A percentile compares a stretch with the other conserved stretches of the same genome.
These are phyloP conservation scores for Ramularia collo-cygni DNA, from an alignment of 2,329 filamentous ascomycete species.

Conservation along the genomic window DNA sequence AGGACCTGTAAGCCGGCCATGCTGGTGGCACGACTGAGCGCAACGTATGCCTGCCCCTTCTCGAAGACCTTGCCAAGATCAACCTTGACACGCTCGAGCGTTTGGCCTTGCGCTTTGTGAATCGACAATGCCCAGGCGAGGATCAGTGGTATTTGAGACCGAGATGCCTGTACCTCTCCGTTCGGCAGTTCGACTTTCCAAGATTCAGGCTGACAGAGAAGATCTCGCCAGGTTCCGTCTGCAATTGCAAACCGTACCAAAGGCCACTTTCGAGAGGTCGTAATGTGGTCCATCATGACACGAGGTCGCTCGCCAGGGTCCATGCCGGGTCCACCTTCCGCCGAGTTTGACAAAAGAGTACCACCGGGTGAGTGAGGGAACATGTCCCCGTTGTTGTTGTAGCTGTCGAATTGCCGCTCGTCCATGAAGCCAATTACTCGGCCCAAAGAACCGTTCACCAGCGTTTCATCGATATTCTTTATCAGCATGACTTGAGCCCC, in stretches of 20 bases:
- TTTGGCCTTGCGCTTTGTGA: conserved; percentile 96
- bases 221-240: conserved; percentile 66
- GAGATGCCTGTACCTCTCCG: conserved; percentile 84
- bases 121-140: conserved; percentile 96
- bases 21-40: conserved; percentile 82
- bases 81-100: conserved; percentile 86
- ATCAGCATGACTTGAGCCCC: conserved; percentile 99
- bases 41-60: conserved; percentile 96
- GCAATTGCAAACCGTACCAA: conserved; percentile 76
- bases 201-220: conserved; percentile 78
- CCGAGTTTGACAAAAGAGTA: conserved; percentile 25
- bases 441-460: conserved; percentile 92
- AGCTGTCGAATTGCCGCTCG: conserved; percentile 42
- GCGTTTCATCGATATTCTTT: conserved; percentile 90
- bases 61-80: conserved; percentile 90
- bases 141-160: conserved; percentile 70
- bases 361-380: conserved; percentile 20
- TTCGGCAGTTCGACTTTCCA: conserved; percentile 98
- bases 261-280: conserved; percentile 59
- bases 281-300: conserved; percentile 44
- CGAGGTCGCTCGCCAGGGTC: conserved; percentile 35
- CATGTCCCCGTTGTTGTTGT: conserved; percentile 25
- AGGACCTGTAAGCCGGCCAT: conserved; percentile 83
- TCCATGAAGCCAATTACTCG: conserved; percentile 78
- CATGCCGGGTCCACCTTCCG: conserved; percentile 20